phyloP scores from a whole-genome alignment of 1,139 yeast genomes.

The Ogataea hybrid region DNA sequence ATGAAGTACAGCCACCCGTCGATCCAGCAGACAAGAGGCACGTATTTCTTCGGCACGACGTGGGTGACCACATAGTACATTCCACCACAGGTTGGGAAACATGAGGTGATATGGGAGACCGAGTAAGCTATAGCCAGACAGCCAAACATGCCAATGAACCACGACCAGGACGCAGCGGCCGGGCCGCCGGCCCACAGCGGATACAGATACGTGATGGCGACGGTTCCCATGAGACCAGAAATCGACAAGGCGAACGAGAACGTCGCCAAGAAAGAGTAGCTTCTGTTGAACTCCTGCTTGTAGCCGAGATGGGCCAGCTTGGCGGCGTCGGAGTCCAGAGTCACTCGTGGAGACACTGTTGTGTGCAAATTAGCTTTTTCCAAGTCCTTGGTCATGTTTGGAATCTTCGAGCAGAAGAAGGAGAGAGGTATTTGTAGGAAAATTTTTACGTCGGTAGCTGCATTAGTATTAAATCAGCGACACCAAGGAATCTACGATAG shows the following conservation, averaged over 20 bases:
- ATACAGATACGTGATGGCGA: constrained; percentile 33
- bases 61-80: constrained; percentile 46
- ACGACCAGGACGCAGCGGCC: constrained; percentile 67
- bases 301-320: constrained; percentile 34
- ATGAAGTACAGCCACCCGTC: constrained; percentile 45
- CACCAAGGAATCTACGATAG: neutral
- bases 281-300: constrained; percentile 34
- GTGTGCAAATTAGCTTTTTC: constrained; percentile 17
- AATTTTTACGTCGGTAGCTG: constrained; percentile 2
- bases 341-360: constrained; percentile 18
- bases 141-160: constrained; percentile 61
- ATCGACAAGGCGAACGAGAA: constrained; percentile 35
- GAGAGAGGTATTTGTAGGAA: neutral
- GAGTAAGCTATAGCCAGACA: constrained; percentile 57
- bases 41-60: constrained; percentile 34
- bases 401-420: neutral
- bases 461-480: neutral
- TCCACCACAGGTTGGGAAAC: constrained; percentile 76
- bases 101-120: constrained; percentile 64
- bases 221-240: constrained; percentile 37
- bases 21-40: constrained; percentile 39
- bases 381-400: constrained; percentile 11
- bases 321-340: constrained; percentile 30
- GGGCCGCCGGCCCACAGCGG: constrained; percentile 50
- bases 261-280: constrained; percentile 32